Conservation (phyloP, 805 yeast genomes). For the Deakozyma indianensis region DNA sequence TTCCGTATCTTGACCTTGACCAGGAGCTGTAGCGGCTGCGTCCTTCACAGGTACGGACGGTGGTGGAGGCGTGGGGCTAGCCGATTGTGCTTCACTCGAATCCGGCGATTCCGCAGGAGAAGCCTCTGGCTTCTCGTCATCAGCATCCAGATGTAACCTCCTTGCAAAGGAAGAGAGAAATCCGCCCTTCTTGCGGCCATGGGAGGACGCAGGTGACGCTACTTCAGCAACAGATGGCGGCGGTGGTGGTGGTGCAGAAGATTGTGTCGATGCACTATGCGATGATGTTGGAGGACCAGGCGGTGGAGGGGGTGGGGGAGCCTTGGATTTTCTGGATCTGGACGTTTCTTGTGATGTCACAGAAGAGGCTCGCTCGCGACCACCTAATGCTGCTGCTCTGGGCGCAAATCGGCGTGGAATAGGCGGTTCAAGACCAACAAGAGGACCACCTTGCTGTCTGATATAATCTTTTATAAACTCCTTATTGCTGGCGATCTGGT, state of each 20-base stretch:
- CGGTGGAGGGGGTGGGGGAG: slow-evolving; percentile 27
- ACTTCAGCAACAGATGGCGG: slow-evolving; percentile 6
- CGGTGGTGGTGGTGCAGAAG: slow-evolving; percentile 15
- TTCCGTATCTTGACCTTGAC: too few species aligned
- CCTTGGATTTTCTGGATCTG: slow-evolving; percentile 3
- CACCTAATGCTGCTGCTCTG: slow-evolving; percentile 14
- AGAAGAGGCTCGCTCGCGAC: neutral
- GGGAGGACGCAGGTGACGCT: slow-evolving; percentile 6
- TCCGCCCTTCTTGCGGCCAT: slow-evolving; percentile 12
- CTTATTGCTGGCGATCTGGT: slow-evolving; percentile 76
- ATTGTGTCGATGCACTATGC: slow-evolving; percentile 9
- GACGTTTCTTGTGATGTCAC: neutral
- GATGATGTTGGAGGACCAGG: slow-evolving; percentile 15
- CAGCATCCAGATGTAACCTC: neutral
- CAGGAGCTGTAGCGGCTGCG: neutral
- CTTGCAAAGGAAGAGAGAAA: neutral
- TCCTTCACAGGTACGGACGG: neutral
- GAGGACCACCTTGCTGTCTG: slow-evolving; percentile 57
- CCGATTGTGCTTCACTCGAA: neutral
- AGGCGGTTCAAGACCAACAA: slow-evolving; percentile 78
- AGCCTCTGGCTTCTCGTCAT: slow-evolving; percentile 15
- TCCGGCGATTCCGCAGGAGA: slow-evolving; percentile 14
- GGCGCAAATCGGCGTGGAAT: slow-evolving; percentile 42
- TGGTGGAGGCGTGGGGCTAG: neutral
- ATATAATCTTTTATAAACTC: slow-evolving; percentile 73